These are phyloP conservation scores for Grigorovia jiainica DNA, from an alignment of 805 yeast genomes.

Conservation along the genomic window DNA sequence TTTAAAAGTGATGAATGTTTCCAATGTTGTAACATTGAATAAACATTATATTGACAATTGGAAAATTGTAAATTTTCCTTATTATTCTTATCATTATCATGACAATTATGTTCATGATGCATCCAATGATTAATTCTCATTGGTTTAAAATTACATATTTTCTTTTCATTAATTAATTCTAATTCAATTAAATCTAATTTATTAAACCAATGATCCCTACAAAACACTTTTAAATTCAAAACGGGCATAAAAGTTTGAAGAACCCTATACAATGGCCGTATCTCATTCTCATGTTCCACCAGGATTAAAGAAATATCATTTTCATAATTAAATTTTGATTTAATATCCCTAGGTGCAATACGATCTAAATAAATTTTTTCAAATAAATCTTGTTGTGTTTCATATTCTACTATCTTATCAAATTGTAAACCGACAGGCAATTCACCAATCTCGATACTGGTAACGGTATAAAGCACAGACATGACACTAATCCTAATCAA, in stretches of 20 bases:
- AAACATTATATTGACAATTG: conserved; percentile 15
- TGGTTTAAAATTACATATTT: conserved; percentile 11
- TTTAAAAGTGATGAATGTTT: conserved; percentile 1
- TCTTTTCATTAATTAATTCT: conserved; percentile 1
- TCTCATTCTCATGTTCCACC: conserved; percentile 2
- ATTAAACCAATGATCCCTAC: background rate
- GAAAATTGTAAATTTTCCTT: background rate
- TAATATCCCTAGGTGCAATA: conserved; percentile 4
- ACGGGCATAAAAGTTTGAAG: conserved; percentile 18
- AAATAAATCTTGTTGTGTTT: conserved; percentile 7
- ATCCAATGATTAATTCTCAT: conserved; percentile 26
- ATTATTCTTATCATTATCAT: background rate
- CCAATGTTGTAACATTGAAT: conserved; percentile 24
- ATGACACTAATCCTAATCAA: too few relatives aligned
- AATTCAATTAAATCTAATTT: conserved; percentile 1
- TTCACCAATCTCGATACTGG: background rate
- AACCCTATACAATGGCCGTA: conserved; percentile 11
- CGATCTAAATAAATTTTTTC: conserved; percentile 16
- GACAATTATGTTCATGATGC: conserved; percentile 11
- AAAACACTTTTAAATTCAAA: conserved; percentile 15
- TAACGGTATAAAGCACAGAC: conserved; percentile 11
- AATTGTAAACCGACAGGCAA: background rate
- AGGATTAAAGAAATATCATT: conserved; percentile 19
- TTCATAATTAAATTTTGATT: conserved; percentile 13
- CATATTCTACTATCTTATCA: background rate